phyloP scores from a whole-genome alignment of 139 green algal genomes.

The Chlorella sorokiniana region DNA sequence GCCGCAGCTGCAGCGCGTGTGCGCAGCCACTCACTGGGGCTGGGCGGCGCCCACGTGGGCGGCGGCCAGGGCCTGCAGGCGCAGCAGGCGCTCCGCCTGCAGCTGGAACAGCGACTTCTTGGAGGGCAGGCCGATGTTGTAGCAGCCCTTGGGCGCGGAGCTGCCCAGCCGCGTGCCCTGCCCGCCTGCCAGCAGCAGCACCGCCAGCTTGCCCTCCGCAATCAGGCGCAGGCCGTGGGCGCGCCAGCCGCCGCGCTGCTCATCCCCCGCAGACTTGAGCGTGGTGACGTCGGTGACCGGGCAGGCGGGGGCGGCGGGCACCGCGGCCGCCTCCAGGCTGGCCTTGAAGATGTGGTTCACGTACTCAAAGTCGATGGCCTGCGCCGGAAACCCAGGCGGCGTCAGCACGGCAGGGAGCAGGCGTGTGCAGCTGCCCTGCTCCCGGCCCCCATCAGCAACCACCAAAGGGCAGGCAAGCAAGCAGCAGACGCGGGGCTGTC shows the following conservation, averaged over 20 bases:
- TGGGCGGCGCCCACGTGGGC: background rate
- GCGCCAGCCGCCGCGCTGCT: constrained; percentile 36
- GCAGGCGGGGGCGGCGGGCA: background rate
- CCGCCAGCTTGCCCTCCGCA: constrained; percentile 70
- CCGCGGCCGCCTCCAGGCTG: constrained; percentile 45
- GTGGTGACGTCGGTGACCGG: constrained; percentile 35
- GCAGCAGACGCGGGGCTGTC: background rate
- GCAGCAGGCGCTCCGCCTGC: constrained; percentile 81
- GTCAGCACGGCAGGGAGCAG: background rate
- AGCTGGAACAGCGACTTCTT: constrained; percentile 92
- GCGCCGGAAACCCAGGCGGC: background rate
- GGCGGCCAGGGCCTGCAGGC: constrained; percentile 68
- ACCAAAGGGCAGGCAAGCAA: too few relatives aligned
- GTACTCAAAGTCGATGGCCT: constrained; percentile 57
- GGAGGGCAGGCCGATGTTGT: constrained; percentile 91
- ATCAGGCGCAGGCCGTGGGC: constrained; percentile 52
- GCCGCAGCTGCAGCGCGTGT: too few relatives aligned
- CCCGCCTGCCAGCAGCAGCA: constrained; percentile 89
- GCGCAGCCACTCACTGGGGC: background rate
- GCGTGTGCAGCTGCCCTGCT: background rate
- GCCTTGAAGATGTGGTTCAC: constrained; percentile 54
- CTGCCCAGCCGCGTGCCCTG: constrained; percentile 94
- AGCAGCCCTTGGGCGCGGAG: constrained; percentile 90
- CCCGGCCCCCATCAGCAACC: too few relatives aligned
- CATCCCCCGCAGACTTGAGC: constrained; percentile 4